phyloP scores from a whole-genome alignment of 1,284 basidiomycete genomes.

The Rhodofomes roseus region DNA sequence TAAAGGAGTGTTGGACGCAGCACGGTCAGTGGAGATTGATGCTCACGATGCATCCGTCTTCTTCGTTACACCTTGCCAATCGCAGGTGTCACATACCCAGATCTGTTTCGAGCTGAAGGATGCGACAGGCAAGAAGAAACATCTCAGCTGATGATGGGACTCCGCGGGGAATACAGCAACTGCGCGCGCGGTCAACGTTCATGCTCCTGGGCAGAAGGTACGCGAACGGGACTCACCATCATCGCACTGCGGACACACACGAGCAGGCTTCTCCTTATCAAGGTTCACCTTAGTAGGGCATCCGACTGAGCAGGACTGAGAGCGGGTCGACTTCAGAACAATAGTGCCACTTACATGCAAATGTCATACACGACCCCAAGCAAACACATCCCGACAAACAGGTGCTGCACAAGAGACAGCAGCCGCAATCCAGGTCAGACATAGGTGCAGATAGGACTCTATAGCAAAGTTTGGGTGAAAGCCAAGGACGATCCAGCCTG shows the following conservation, averaged over 20 bases:
- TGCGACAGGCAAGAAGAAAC: not conserved
- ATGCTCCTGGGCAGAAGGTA: too few species aligned
- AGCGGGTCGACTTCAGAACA: not conserved
- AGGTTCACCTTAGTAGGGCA: constrained; percentile 1
- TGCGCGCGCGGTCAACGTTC: not conserved
- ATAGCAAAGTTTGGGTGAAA: not conserved
- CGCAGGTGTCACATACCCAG: constrained; percentile 2
- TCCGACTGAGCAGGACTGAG: not conserved
- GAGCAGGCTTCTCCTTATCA: not conserved
- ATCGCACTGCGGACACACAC: not conserved
- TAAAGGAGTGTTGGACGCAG: not conserved
- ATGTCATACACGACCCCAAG: not conserved
- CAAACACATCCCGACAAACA: constrained; percentile 1
- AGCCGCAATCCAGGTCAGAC: not conserved
- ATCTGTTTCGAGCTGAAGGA: not conserved
- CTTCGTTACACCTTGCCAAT: not conserved
- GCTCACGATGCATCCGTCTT: not conserved
- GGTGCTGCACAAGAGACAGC: not conserved
- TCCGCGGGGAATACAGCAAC: constrained; percentile 1
- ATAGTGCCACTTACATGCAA: constrained; percentile 1
- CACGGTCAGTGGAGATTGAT: not conserved
- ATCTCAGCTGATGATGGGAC: not conserved
- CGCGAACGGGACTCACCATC: not conserved
- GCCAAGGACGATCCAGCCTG: not conserved
- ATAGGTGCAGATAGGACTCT: not conserved